phyloP scores from a whole-genome alignment of 768 basidiomycete species.

The Panus rudis region DNA sequence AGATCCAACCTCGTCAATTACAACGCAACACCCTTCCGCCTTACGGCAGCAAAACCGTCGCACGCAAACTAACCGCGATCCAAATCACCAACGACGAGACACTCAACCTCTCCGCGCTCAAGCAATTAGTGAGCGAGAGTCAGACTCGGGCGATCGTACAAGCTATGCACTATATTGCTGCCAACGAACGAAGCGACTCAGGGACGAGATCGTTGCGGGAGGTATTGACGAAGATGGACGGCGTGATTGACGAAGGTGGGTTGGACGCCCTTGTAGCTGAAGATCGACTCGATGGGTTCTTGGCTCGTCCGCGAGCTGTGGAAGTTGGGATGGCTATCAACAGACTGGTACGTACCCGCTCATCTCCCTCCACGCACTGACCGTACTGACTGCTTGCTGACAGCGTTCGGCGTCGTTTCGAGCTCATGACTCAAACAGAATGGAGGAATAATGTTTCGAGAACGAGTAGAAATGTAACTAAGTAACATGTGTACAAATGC shows the following conservation, averaged over 20 bases:
- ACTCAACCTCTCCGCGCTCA: conserved; percentile 11
- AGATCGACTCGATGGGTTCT: conserved; percentile 11
- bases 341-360: conserved; percentile 10
- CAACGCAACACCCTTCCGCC: conserved; percentile 2
- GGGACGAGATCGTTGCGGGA: neutral
- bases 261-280: conserved; percentile 6
- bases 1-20: neutral
- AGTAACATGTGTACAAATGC: no score
- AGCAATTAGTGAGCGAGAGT: conserved; percentile 11
- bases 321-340: conserved; percentile 15
- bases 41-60: neutral
- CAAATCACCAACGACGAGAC: conserved; percentile 7
- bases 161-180: conserved; percentile 1
- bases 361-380: no score
- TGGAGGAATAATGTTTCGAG: no score
- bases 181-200: neutral
- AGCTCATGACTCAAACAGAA: no score
- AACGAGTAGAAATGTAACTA: no score
- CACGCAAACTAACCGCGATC: conserved; percentile 6
- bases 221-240: neutral
- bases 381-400: no score
- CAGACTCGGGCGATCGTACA: conserved; percentile 13
- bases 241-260: neutral
- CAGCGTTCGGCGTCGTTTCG: no score
- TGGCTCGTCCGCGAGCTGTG: conserved; percentile 8